phyloP scores from a whole-genome alignment of 1,284 basidiomycete species.

The Bjerkandera adusta region DNA sequence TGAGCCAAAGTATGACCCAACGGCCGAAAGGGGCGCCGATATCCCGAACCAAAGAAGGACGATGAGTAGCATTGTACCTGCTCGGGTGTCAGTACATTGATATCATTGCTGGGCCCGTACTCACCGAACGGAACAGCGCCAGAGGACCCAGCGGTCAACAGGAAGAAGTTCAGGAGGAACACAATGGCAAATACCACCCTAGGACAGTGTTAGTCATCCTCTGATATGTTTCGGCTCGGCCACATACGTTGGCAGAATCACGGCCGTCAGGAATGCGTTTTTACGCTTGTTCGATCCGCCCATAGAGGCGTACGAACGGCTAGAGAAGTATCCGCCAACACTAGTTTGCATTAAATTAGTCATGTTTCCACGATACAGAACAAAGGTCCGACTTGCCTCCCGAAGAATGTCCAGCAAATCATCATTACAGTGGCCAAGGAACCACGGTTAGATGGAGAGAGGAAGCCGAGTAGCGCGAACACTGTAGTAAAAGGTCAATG shows the following conservation, averaged over 20 bases:
- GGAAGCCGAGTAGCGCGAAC: constrained; percentile 96
- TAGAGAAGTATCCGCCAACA: constrained; percentile 88
- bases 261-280: constrained; percentile 87
- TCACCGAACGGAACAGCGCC: constrained; percentile 94
- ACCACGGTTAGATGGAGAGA: constrained; percentile 94
- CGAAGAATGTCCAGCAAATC: constrained; percentile 94
- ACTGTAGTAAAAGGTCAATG: constrained; percentile 44
- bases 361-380: not conserved
- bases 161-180: constrained; percentile 85
- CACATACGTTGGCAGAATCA: constrained; percentile 81
- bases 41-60: constrained; percentile 95
- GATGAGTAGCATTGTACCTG: constrained; percentile 87
- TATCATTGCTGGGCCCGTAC: constrained; percentile 17
- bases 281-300: constrained; percentile 81
- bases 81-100: constrained; percentile 2
- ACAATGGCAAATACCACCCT: constrained; percentile 81
- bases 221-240: constrained; percentile 1
- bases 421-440: constrained; percentile 96
- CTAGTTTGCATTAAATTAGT: constrained; percentile 36
- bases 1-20: constrained; percentile 79
- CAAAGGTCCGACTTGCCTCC: constrained; percentile 48
- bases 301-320: constrained; percentile 80
- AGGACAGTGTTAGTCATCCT: constrained; percentile 6
- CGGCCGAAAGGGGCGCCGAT: constrained; percentile 79
- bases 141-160: constrained; percentile 84